Base-by-base conservation (phyloP, 1,284 basidiomycete genomes). In the Abortiporus biennis region DNA sequence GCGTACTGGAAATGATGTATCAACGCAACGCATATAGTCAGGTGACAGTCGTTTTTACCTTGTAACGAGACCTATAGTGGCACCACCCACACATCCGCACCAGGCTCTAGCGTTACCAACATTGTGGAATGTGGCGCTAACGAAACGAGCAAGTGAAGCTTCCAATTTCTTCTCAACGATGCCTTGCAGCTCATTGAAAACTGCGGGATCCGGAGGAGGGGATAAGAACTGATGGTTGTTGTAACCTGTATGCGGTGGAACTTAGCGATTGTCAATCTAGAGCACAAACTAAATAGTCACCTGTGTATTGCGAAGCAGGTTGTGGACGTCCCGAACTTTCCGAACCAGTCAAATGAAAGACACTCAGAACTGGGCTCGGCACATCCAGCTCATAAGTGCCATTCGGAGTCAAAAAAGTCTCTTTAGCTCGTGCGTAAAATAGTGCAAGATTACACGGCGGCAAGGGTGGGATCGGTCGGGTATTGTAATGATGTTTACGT, bases 381-480 rank as follows among this genome's bases (percentile, higher is more conserved):
- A 87, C 71, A 49, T 81, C 72, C 51, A 88, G 76, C 48, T 86
- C 82, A 56, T 82, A 85, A 33, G 72, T 69, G 27, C 77, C 75
- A 43, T 72, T 73, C 12, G 80, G 79, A 2, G 78, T 78, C 47
- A 86, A 76, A 59, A 88, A 88, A 0, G 84, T 87, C 52, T 82
- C 77, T 50, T 85, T 85, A 5, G 83, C 84, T 35, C 85, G 79
- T 5, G 75, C 64, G 55, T 83, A 88, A 61, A 85, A 86, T 64
- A 80, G 71, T 43, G 78, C 74, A 38, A 87, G 66, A 15, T 74
- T 64, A 2, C 47, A 71, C 67, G 55, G 59, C 23, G 48, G 40
- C 9, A 42, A 46, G 11, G 25, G 46, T 11, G 40, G 25, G 17
- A 38, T 23, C 17, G n/a, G n/a, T 46, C 36, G 43, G 54, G 37